Conservation (phyloP, 2,329 filamentous ascomycete species). For the Penicillium sp. region DNA sequence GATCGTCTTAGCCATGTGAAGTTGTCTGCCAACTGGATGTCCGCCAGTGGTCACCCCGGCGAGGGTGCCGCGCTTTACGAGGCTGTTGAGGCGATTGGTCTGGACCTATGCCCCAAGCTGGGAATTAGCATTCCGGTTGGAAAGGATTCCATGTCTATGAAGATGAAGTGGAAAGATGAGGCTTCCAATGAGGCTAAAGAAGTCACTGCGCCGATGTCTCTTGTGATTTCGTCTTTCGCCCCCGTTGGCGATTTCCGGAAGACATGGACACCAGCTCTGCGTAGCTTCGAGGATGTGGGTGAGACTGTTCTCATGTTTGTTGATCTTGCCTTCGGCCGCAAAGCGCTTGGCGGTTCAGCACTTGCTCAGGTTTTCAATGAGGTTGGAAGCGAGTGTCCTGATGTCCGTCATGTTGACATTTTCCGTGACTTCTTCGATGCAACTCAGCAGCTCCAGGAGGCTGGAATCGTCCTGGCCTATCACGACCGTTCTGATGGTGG, state of each 20-base stretch:
- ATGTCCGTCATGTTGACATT: slow-evolving; percentile 73
- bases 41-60: slow-evolving; percentile 84
- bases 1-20: slow-evolving; percentile 73
- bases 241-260: slow-evolving; percentile 73
- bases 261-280: slow-evolving; percentile 90
- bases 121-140: slow-evolving; percentile 92
- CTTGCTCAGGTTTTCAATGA: slow-evolving; percentile 84
- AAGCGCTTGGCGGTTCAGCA: slow-evolving; percentile 82
- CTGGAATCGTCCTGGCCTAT: slow-evolving; percentile 77
- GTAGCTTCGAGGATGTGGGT: slow-evolving; percentile 76
- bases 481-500: slow-evolving; percentile 94
- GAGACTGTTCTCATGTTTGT: slow-evolving; percentile 86
- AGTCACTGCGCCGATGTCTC: slow-evolving; percentile 84
- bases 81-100: slow-evolving; percentile 84
- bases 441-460: slow-evolving; percentile 60
- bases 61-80: slow-evolving; percentile 91
- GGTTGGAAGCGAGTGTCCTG: slow-evolving; percentile 75
- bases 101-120: slow-evolving; percentile 85
- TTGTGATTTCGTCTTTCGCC: slow-evolving; percentile 86
- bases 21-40: slow-evolving; percentile 98
- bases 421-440: slow-evolving; percentile 91
- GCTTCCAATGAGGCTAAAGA: slow-evolving; percentile 64
- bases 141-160: slow-evolving; percentile 99
- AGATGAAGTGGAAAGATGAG: slow-evolving; percentile 83
- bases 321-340: slow-evolving; percentile 74